These are phyloP conservation scores for Colletotrichum lini DNA, from an alignment of 2,329 filamentous ascomycete genomes.

Conservation along the genomic window DNA sequence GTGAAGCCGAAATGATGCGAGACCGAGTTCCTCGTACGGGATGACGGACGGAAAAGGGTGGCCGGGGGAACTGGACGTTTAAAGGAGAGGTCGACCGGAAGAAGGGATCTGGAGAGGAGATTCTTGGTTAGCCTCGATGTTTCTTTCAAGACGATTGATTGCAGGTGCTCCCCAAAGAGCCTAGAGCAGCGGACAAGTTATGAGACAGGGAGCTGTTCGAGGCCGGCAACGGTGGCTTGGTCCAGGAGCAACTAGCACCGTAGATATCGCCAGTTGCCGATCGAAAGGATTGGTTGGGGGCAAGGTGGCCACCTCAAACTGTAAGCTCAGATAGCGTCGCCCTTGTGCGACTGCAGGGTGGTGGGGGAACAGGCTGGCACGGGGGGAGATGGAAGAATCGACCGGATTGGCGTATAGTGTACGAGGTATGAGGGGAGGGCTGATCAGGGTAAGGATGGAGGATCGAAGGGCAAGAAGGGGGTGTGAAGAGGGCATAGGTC, in stretches of 20 bases:
- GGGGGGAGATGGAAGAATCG: constrained; percentile 45
- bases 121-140: constrained; percentile 54
- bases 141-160: constrained; percentile 33
- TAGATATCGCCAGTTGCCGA: constrained; percentile 32
- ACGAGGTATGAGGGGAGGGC: constrained; percentile 5
- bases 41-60: constrained; percentile 52
- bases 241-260: constrained; percentile 46
- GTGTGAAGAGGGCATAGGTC: constrained; percentile 44
- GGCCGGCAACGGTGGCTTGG: constrained; percentile 38
- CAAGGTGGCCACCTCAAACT: not conserved
- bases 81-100: constrained; percentile 61
- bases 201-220: constrained; percentile 34
- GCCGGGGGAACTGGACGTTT: constrained; percentile 61
- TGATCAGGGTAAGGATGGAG: constrained; percentile 32
- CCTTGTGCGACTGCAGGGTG: constrained; percentile 44
- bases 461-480: constrained; percentile 44
- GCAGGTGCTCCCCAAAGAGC: constrained; percentile 40
- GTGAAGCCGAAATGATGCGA: constrained; percentile 61
- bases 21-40: constrained; percentile 48
- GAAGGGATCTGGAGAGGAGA: constrained; percentile 55
- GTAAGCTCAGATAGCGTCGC: constrained; percentile 11
- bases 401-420: constrained; percentile 15
- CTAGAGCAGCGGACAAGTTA: constrained; percentile 26
- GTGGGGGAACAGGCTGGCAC: constrained; percentile 43
- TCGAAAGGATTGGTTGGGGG: constrained; percentile 20